phyloP scores from a whole-genome alignment of 208 protist species.

The Crithidia acanthocephali region DNA sequence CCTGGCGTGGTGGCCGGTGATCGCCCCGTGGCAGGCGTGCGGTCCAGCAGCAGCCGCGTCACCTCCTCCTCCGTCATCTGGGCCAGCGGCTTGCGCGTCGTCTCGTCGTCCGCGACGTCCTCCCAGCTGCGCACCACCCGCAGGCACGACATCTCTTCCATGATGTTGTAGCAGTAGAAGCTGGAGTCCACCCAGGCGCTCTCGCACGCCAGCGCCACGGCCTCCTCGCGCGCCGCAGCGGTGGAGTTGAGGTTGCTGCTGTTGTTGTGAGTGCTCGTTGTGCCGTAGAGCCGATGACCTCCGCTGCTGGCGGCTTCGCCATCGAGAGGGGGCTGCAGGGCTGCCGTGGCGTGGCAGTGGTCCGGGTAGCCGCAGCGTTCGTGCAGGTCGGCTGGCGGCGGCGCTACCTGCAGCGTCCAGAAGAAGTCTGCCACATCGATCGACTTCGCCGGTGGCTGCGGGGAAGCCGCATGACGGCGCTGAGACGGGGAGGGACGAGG shows the following conservation, averaged over 20 bases:
- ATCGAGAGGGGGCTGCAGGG: background rate
- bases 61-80: slow-evolving; percentile 16
- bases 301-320: background rate
- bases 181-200: slow-evolving; percentile 40
- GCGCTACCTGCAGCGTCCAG: slow-evolving; percentile 41
- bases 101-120: slow-evolving; percentile 6
- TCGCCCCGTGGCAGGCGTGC: background rate
- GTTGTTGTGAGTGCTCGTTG: background rate
- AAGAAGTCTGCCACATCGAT: slow-evolving; percentile 38
- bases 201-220: slow-evolving; percentile 31
- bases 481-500: background rate
- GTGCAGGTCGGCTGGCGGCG: slow-evolving; percentile 27
- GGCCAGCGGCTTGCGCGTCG: background rate
- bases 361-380: slow-evolving; percentile 11
- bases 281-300: background rate
- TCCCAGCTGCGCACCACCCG: slow-evolving; percentile 27
- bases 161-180: slow-evolving; percentile 47
- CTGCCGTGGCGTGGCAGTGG: slow-evolving; percentile 22
- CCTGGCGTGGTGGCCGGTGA: background rate
- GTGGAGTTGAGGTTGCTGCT: background rate
- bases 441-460: background rate
- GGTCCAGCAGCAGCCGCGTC: slow-evolving; percentile 16
- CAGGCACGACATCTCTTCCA: slow-evolving; percentile 37
- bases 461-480: background rate
- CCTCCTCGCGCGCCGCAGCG: slow-evolving; percentile 19